Base-by-base conservation (phyloP, 2,329 filamentous ascomycete genomes). In the Aureobasidium sp. region DNA sequence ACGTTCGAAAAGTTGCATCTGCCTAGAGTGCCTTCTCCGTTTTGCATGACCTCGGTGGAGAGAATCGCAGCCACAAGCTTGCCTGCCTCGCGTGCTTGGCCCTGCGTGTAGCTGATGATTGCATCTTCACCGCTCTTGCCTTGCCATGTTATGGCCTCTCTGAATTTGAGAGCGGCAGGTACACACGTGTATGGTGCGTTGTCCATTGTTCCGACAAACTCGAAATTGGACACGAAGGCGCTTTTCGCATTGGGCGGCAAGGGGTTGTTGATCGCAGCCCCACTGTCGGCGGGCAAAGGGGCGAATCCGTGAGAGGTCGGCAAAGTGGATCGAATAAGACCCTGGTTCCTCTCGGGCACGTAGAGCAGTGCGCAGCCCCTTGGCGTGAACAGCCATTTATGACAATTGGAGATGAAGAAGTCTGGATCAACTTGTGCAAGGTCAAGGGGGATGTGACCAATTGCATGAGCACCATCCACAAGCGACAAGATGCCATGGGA, bases 321-420 rank as follows among this genome's bases (percentile, higher is more conserved):
- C 31, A 95, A 72, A 0, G 89, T 86, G 2, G 85, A 85, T 15
- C 84, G 81, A 43, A 96, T 84, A 45, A 95, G 73, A 51, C 78
- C 75, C 71, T 96, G 93, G 71, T 95, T 91, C 23, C 87, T 81
- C 19, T 78, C 62, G 0, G 91, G 88, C 1, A 94, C 88, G 73
- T 95, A 88, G 65, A 96, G 83, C 4, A 94, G 77, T 2, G 90
- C 90, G 69, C 88, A 91, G 17, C 86, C 87, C 33, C 92, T 84
- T 0, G 92, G 93, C 0, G 84, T 83, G 68, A 84, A 86, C 8
- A 96, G 83, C 93, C 93, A 97, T 71, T 95, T 95, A 77, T 95
- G 89, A 67, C 85, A 89, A 71, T 96, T 96, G 60, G 81, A 87
- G 15, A 93, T 81, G 69, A 95, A 89, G 75, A 95, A 96, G 72